Conservation (phyloP, 805 yeast genomes). For the Hemisphaericaspora nanyangensis region DNA sequence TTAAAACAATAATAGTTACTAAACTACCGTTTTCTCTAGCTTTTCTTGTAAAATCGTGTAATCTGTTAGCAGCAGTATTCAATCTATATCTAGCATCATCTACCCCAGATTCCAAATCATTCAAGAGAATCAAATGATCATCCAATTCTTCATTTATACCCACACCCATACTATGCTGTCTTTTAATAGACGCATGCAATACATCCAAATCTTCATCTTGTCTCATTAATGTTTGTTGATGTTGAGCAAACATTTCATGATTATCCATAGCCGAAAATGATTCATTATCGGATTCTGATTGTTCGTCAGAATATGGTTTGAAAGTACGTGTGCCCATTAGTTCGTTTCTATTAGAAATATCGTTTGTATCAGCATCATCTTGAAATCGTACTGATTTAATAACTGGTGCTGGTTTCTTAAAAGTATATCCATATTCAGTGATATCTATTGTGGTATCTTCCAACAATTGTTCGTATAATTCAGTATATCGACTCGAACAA, state of each 20-base stretch:
- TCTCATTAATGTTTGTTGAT: slow-evolving; percentile 36
- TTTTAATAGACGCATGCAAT: slow-evolving; percentile 29
- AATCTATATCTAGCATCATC: slow-evolving; percentile 29
- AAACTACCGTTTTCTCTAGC: slow-evolving; percentile 41
- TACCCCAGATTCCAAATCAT: slow-evolving; percentile 40
- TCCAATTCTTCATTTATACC: slow-evolving; percentile 37
- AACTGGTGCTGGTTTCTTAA: neutral
- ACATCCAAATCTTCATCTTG: slow-evolving; percentile 36
- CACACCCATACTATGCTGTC: slow-evolving; percentile 39
- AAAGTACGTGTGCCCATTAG: slow-evolving; percentile 33
- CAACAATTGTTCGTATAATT: slow-evolving; percentile 13
- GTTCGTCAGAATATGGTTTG: slow-evolving; percentile 34
- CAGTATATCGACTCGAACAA: slow-evolving; percentile 13
- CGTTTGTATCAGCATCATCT: slow-evolving; percentile 23
- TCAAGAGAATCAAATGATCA: slow-evolving; percentile 37
- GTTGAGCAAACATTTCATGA: slow-evolving; percentile 34
- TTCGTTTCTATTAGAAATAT: slow-evolving; percentile 23
- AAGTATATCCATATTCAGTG: slow-evolving; percentile 25
- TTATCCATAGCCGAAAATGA: slow-evolving; percentile 19
- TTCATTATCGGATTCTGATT: slow-evolving; percentile 7
- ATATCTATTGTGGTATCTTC: slow-evolving; percentile 27
- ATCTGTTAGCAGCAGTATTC: slow-evolving; percentile 26
- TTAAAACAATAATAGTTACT: slow-evolving; percentile 37
- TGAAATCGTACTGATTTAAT: slow-evolving; percentile 32
- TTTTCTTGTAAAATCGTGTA: slow-evolving; percentile 28